Conservation (phyloP, 2,329 filamentous ascomycete genomes). For the Cladosporium velox region DNA sequence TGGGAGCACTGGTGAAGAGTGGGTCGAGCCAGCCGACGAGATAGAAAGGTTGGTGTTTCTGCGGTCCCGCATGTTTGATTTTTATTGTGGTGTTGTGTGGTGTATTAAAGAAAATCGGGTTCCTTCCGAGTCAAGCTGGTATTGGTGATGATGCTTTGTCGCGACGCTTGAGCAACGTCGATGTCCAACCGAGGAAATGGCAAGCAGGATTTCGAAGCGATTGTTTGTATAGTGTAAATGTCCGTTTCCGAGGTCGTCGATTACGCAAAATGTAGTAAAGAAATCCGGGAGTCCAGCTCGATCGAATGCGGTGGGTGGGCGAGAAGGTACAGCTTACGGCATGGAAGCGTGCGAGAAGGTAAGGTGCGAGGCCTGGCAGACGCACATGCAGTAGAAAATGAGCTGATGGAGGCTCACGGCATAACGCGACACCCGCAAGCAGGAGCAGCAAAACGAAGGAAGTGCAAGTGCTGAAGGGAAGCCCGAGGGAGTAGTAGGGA, state of each 20-base stretch:
- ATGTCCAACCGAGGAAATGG: not conserved
- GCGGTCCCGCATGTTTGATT: slow-evolving; percentile 47
- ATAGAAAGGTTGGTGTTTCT: slow-evolving; percentile 53
- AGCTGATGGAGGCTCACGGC: slow-evolving; percentile 9
- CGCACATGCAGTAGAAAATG: not conserved
- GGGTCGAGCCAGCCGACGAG: slow-evolving; percentile 70
- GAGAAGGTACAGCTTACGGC: slow-evolving; percentile 11
- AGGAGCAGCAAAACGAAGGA: not conserved
- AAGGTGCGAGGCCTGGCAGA: not conserved
- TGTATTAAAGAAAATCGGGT: not conserved
- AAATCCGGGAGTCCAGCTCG: slow-evolving; percentile 17
- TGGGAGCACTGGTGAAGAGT: slow-evolving; percentile 63
- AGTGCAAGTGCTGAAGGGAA: not conserved
- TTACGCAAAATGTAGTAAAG: slow-evolving; percentile 4
- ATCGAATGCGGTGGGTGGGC: slow-evolving; percentile 2
- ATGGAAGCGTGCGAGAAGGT: slow-evolving; percentile 7
- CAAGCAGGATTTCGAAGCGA: slow-evolving; percentile 3
- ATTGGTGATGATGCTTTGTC: slow-evolving; percentile 2
- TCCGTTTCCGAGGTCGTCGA: slow-evolving; percentile 1
- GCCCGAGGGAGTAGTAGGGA: not conserved
- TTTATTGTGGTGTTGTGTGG: not conserved
- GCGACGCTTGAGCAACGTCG: not conserved
- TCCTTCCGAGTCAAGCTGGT: not conserved
- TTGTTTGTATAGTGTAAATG: not conserved
- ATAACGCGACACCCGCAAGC: slow-evolving; percentile 13